A percentile compares a stretch with the other conserved stretches of the same genome.
phyloP scores from a whole-genome alignment of 2,329 filamentous ascomycete species.

The Ploettnerulaceae sp. region DNA sequence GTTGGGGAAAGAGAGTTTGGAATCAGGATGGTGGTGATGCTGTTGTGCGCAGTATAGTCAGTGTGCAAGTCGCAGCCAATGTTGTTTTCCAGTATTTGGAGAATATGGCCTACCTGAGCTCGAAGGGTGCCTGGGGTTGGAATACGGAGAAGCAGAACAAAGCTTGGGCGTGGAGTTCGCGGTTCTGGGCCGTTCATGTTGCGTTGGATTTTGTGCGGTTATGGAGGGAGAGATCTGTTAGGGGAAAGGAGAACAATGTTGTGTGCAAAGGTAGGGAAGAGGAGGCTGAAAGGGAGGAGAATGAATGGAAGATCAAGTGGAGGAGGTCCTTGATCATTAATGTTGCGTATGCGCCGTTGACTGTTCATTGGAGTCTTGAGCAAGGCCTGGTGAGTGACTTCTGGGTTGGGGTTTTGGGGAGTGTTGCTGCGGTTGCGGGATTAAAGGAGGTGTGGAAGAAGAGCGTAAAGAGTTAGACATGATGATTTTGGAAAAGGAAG shows the following conservation, averaged over 20 bases:
- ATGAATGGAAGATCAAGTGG: constrained; percentile 42
- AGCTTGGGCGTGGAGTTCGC: constrained; percentile 67
- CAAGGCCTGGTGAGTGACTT: constrained; percentile 57
- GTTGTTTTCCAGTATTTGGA: constrained; percentile 73
- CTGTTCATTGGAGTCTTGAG: constrained; percentile 75
- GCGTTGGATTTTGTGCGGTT: constrained; percentile 69
- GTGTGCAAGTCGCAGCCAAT: constrained; percentile 63
- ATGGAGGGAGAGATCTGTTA: constrained; percentile 28
- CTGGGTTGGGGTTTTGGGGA: constrained; percentile 54
- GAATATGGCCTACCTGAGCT: constrained; percentile 73
- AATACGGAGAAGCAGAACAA: constrained; percentile 50
- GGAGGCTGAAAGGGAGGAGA: constrained; percentile 34
- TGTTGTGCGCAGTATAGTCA: constrained; percentile 50
- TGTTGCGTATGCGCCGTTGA: constrained; percentile 74
- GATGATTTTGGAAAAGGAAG: not conserved
- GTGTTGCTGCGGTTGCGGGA: constrained; percentile 42
- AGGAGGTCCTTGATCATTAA: constrained; percentile 65
- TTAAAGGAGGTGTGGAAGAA: constrained; percentile 42
- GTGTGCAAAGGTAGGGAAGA: constrained; percentile 31
- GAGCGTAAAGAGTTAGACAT: constrained; percentile 3
- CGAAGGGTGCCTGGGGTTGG: constrained; percentile 64
- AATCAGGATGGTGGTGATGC: constrained; percentile 35
- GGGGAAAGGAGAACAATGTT: constrained; percentile 30
- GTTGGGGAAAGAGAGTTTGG: constrained; percentile 53
- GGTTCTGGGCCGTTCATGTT: constrained; percentile 78